phyloP scores from a whole-genome alignment of 768 basidiomycete species.

The Suillus bovinus region DNA sequence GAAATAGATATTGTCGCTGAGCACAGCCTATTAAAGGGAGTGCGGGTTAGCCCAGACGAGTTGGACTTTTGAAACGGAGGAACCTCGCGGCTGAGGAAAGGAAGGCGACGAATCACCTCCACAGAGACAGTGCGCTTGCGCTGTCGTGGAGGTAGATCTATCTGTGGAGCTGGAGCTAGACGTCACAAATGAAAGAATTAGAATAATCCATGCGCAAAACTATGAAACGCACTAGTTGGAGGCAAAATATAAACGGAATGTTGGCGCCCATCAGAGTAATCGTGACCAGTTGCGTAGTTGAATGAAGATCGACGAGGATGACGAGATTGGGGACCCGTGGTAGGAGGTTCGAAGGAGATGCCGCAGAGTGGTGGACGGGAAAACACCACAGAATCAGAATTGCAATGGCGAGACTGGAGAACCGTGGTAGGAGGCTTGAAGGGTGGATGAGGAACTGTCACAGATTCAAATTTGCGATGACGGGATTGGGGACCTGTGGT shows the following conservation, averaged over 20 bases:
- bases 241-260: not conserved
- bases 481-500: not conserved
- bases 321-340: not conserved
- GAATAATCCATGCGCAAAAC: not conserved
- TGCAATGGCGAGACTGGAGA: not conserved
- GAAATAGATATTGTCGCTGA: not conserved
- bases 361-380: not conserved
- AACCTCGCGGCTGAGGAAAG: not conserved
- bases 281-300: not conserved
- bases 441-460: not conserved
- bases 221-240: not conserved
- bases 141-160: not conserved
- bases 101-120: constrained; percentile 1
- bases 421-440: not conserved
- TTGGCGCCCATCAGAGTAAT: not conserved
- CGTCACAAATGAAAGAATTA: not conserved
- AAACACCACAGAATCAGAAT: not conserved
- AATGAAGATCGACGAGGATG: not conserved
- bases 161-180: not conserved
- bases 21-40: constrained; percentile 14
- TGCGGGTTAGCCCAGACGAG: constrained; percentile 11
- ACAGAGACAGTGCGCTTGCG: not conserved
- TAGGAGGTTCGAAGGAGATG: constrained; percentile 2
- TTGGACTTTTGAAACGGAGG: constrained; percentile 1
- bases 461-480: not conserved